A percentile compares a stretch with the other conserved stretches of the same genome.
These are phyloP conservation scores for Podosphaera aphanis DNA, from an alignment of 2,329 filamentous ascomycete genomes.

Conservation along the genomic window DNA sequence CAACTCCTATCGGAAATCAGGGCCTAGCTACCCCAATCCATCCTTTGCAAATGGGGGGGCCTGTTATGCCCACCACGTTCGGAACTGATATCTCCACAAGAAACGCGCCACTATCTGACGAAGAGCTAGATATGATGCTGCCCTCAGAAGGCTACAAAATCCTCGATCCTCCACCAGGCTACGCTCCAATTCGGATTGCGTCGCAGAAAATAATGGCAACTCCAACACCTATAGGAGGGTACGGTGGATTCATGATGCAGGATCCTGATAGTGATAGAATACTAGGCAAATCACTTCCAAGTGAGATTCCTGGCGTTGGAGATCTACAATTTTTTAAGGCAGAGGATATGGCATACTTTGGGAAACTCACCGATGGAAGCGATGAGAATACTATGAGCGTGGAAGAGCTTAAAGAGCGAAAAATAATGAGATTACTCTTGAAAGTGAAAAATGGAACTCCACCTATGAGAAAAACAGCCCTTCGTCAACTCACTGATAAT, in stretches of 20 bases:
- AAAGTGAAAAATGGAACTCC: constrained; percentile 99
- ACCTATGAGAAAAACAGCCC: constrained; percentile 92
- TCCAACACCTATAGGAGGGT: constrained; percentile 38
- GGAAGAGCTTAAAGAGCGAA: constrained; percentile 88
- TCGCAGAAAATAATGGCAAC: constrained; percentile 54
- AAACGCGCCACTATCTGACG: constrained; percentile 68
- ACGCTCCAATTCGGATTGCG: constrained; percentile 59
- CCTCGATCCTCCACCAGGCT: constrained; percentile 72
- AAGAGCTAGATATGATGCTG: constrained; percentile 79
- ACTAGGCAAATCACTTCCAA: constrained; percentile 75
- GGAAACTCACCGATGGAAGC: constrained; percentile 81
- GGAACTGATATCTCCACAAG: constrained; percentile 61
- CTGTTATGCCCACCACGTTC: constrained; percentile 37
- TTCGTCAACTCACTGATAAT: constrained; percentile 93
- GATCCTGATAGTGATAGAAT: constrained; percentile 67
- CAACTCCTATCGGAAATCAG: constrained; percentile 49
- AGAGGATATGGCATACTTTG: constrained; percentile 97
- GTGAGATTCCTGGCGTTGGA: constrained; percentile 85
- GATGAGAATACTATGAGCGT: constrained; percentile 83
- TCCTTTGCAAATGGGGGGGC: constrained; percentile 33
- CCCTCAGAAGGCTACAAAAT: constrained; percentile 85
- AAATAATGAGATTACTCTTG: constrained; percentile 88
- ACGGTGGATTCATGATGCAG: constrained; percentile 79
- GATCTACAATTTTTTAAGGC: constrained; percentile 96
- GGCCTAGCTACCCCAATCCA: constrained; percentile 63